These are phyloP conservation scores for Aspergillus sp. DNA, from an alignment of 2,329 filamentous ascomycete genomes.

Conservation along the genomic window DNA sequence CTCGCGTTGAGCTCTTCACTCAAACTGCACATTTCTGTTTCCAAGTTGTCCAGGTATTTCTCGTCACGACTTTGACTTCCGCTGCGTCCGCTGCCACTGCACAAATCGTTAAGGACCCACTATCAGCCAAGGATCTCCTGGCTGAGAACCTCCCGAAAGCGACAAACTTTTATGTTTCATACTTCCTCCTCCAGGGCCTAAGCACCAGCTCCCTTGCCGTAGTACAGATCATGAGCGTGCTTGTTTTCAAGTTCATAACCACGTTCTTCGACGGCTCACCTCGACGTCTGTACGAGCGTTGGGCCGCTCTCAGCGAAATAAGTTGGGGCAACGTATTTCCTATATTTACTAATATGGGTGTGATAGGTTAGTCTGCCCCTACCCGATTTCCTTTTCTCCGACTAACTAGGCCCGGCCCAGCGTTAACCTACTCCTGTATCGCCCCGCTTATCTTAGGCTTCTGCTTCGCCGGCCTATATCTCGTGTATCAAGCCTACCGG, in stretches of 20 bases:
- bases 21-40: slow-evolving; percentile 81
- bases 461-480: slow-evolving; percentile 70
- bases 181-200: slow-evolving; percentile 89
- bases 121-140: slow-evolving; percentile 63
- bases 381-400: background rate
- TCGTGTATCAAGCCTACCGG: slow-evolving; percentile 84
- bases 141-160: slow-evolving; percentile 76
- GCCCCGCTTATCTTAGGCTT: slow-evolving; percentile 82
- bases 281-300: slow-evolving; percentile 72
- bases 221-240: slow-evolving; percentile 69
- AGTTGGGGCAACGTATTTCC: slow-evolving; percentile 84
- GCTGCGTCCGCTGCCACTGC: slow-evolving; percentile 71
- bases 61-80: slow-evolving; percentile 80
- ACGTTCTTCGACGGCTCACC: slow-evolving; percentile 70
- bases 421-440: slow-evolving; percentile 82
- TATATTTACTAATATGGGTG: slow-evolving; percentile 74
- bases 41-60: slow-evolving; percentile 80
- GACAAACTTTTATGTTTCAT: slow-evolving; percentile 93
- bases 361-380: slow-evolving; percentile 62
- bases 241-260: slow-evolving; percentile 71
- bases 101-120: slow-evolving; percentile 65
- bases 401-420: slow-evolving; percentile 42
- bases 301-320: slow-evolving; percentile 70
- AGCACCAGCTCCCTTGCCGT: slow-evolving; percentile 71
- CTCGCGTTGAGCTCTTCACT: slow-evolving; percentile 80